A percentile compares a stretch with the other conserved stretches of the same genome.
Conservation (phyloP, 2,329 filamentous ascomycete species). For the Neocucurbitaria cava region DNA sequence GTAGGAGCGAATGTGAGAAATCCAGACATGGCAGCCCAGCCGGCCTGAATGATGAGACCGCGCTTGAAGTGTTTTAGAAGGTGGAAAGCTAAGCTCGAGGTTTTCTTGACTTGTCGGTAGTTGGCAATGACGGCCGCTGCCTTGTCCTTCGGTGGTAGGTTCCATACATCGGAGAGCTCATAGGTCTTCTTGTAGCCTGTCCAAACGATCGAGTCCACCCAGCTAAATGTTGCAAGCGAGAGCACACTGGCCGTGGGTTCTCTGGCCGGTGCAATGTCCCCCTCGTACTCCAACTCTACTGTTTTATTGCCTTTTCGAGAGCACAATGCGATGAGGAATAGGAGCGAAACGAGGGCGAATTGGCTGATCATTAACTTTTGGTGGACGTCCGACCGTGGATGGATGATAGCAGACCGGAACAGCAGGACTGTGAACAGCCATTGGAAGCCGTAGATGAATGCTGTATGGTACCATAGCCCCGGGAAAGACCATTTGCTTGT, state of each 20-base stretch:
- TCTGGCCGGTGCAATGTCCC: constrained; percentile 81
- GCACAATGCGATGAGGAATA: constrained; percentile 77
- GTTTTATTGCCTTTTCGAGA: constrained; percentile 92
- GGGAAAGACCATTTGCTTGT: constrained; percentile 70
- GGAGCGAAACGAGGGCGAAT: constrained; percentile 75
- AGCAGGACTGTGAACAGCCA: constrained; percentile 80
- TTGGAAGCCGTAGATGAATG: constrained; percentile 78
- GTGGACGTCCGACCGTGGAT: constrained; percentile 69
- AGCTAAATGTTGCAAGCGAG: constrained; percentile 85
- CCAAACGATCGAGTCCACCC: constrained; percentile 90
- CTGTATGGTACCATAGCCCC: constrained; percentile 91
- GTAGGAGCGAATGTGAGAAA: constrained; percentile 92
- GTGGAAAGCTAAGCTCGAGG: constrained; percentile 78
- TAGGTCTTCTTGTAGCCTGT: constrained; percentile 85
- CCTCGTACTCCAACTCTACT: constrained; percentile 87
- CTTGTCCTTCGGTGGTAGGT: constrained; percentile 86
- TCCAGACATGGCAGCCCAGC: constrained; percentile 80
- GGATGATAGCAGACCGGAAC: constrained; percentile 85
- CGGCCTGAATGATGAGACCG: constrained; percentile 76
- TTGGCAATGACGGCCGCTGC: constrained; percentile 78
- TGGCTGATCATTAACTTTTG: constrained; percentile 73
- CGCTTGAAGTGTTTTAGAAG: constrained; percentile 84
- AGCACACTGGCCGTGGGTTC: constrained; percentile 89
- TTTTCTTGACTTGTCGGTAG: constrained; percentile 87
- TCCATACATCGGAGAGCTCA: constrained; percentile 89